Base-by-base conservation (phyloP, 208 protist genomes). In the Naegleria gruberi region DNA sequence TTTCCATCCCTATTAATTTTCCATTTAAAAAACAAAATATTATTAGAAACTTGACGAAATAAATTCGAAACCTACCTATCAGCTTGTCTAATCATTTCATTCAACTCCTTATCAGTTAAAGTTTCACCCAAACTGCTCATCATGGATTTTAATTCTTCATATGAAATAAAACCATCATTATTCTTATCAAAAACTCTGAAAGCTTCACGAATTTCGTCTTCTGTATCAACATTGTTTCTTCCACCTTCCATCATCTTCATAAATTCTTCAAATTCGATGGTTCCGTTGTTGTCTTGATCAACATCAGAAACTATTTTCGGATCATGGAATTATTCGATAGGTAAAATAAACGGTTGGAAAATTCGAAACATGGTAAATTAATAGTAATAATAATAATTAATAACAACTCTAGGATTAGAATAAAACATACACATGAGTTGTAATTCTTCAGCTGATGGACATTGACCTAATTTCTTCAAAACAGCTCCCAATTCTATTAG, bases 1-100 rank as follows among this genome's bases (percentile, higher is more conserved):
- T 95, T 97, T 74, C 95, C 94, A 90, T 99, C 97, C 4, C 95
- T 94, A 92, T 99, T 98, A 4, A 99, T 95, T 51, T 99, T 93
- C 15, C 51, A 65, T 19, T 55, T 55, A 19, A 19, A 5, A 55
- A 5, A 55, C 46, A 55, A 55, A 55, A 55, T n/a, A n/a, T n/a
- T n/a, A 55, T 55, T 55, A 55, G 15, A 55, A 19, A 55, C 15
- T 19, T 5, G 46, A 19, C 46, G 46, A 55, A 55, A 65, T 19
- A 65, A 65, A 1, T 30, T 30, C 30, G 30, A 10, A 96, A 65
- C 94, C 42, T 98, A 95, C 17, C 92, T 93, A 19, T 93, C 92
- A 91, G 97, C 94, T 89, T 97, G 95, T 47, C 96, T 95, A 10
- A 96, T 93, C 90, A 98, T 96, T 17, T 92, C 92, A 86, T 97